Percentiles rank a stretch among this genome's conserved stretches.
Evolutionary conservation across 176 grass and related monocot species (phyloP).

Genomic region (Bothriochloa decipiens): DNA sequence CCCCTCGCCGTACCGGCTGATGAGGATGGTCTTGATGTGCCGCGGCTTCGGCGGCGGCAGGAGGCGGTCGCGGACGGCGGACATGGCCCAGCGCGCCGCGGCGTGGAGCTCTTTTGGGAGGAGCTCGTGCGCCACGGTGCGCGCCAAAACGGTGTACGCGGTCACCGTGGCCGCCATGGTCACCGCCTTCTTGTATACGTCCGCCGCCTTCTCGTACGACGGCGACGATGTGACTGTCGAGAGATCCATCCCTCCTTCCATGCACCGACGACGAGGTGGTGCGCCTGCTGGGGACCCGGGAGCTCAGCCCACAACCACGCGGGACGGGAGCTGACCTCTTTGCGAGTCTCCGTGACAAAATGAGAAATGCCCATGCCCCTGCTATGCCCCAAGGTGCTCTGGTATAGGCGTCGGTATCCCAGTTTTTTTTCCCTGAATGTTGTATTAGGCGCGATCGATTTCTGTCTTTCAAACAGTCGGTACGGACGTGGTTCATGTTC

Average conservation of each 20-base stretch:
- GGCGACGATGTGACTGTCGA: not conserved
- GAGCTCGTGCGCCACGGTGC: constrained; percentile 7
- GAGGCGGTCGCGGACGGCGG: not conserved
- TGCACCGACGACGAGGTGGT: not conserved
- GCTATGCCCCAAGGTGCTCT: too few relatives aligned
- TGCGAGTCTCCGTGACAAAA: too few relatives aligned
- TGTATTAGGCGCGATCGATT: too few relatives aligned
- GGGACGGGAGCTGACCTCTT: too few relatives aligned
- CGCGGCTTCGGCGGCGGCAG: not conserved
- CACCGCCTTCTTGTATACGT: constrained; percentile 13
- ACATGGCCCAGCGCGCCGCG: not conserved
- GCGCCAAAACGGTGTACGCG: constrained; percentile 8
- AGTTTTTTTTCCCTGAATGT: too few relatives aligned
- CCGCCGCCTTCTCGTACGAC: constrained; percentile 9
- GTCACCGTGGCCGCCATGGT: constrained; percentile 1
- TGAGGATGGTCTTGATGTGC: not conserved
- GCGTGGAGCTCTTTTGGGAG: not conserved
- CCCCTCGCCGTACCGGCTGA: not conserved
- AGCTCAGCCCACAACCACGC: not conserved
- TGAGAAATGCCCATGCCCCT: too few relatives aligned
- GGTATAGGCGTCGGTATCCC: too few relatives aligned
- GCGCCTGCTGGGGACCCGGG: too few relatives aligned
- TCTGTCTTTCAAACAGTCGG: too few relatives aligned
- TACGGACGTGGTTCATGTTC: too few relatives aligned
- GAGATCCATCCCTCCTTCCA: not conserved